These are phyloP conservation scores for Geotrichum restrictum DNA, from an alignment of 1,139 yeast species.

Conservation along the genomic window DNA sequence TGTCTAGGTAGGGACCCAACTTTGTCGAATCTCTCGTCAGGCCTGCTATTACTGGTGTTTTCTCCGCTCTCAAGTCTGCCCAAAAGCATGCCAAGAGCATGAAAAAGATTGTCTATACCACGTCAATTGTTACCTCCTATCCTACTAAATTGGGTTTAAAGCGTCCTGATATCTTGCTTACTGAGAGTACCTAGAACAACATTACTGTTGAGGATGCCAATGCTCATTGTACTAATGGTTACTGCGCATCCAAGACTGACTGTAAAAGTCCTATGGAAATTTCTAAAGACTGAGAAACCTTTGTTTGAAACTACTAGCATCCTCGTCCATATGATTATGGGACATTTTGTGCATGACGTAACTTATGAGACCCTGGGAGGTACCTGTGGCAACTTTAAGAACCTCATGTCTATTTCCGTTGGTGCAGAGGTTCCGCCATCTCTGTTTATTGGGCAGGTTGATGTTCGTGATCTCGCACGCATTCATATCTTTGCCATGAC, in stretches of 20 bases:
- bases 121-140: background rate
- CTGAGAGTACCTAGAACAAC: constrained; percentile 43
- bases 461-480: constrained; percentile 11
- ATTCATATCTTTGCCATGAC: constrained; percentile 21
- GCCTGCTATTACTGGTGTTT: constrained; percentile 6
- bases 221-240: constrained; percentile 30
- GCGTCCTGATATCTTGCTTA: background rate
- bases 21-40: constrained; percentile 28
- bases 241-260: constrained; percentile 43
- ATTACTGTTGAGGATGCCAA: constrained; percentile 37
- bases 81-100: constrained; percentile 45
- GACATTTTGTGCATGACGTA: constrained; percentile 41
- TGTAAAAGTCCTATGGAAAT: constrained; percentile 46
- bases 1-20: constrained; percentile 42
- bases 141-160: constrained; percentile 31
- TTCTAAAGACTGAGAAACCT: constrained; percentile 39
- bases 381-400: background rate
- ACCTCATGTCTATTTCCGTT: background rate
- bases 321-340: constrained; percentile 49
- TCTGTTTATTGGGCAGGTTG: background rate
- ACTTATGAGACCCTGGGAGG: constrained; percentile 10
- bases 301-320: constrained; percentile 43
- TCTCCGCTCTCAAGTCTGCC: background rate
- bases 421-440: background rate
- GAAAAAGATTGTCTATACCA: constrained; percentile 25